These are phyloP conservation scores for Phlebiopsis flavidoalba DNA, from an alignment of 768 basidiomycete species.

Conservation along the genomic window DNA sequence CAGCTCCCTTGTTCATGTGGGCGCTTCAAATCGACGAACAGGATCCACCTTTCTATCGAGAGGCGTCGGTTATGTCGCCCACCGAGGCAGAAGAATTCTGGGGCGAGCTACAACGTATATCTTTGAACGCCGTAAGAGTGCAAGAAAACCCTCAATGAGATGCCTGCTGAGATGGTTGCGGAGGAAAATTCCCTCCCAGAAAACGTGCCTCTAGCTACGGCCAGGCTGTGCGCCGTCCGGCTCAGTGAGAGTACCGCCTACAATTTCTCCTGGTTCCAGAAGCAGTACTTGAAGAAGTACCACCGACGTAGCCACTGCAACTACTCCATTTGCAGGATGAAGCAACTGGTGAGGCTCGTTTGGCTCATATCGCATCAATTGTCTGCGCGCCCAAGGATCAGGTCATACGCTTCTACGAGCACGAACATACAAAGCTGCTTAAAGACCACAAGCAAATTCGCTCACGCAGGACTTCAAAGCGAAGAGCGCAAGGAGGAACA, in stretches of 20 bases:
- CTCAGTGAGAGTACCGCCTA: slow-evolving; percentile 62
- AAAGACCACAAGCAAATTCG: slow-evolving; percentile 33
- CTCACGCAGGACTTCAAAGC: slow-evolving; percentile 21
- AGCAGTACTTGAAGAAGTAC: slow-evolving; percentile 55
- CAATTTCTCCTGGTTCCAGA: slow-evolving; percentile 62
- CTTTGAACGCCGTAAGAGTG: slow-evolving; percentile 26
- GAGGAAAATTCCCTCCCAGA: background rate
- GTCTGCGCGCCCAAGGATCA: slow-evolving; percentile 50
- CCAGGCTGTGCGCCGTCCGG: slow-evolving; percentile 46
- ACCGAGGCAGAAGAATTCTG: slow-evolving; percentile 48
- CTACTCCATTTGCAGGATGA: slow-evolving; percentile 46
- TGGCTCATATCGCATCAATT: slow-evolving; percentile 47
- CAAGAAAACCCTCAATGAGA: background rate
- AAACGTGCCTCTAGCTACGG: slow-evolving; percentile 24
- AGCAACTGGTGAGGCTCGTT: slow-evolving; percentile 32
- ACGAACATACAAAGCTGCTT: slow-evolving; percentile 30
- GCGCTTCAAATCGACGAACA: slow-evolving; percentile 36
- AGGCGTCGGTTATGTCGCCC: slow-evolving; percentile 34
- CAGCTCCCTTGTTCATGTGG: slow-evolving; percentile 59
- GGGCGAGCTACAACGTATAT: slow-evolving; percentile 47
- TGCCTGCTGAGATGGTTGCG: background rate
- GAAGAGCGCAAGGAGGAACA: slow-evolving; percentile 21
- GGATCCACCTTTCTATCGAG: slow-evolving; percentile 51
- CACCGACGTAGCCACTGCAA: slow-evolving; percentile 34
- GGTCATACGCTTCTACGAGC: slow-evolving; percentile 41